A percentile compares a stretch with the other conserved stretches of the same genome.
phyloP scores from a whole-genome alignment of 805 yeast genomes.

The Suhomyces vadensis region DNA sequence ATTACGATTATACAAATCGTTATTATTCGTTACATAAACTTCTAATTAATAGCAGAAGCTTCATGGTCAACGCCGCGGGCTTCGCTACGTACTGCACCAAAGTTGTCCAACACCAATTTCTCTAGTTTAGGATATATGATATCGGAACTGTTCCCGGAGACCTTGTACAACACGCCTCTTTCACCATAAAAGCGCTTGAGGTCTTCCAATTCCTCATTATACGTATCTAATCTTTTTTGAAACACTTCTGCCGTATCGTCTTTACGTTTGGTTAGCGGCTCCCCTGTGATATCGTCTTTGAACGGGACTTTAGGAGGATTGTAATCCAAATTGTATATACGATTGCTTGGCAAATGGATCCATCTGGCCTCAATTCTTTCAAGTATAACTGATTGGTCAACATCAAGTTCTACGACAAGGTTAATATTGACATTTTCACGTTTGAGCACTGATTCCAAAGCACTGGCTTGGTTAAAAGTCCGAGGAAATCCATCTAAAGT shows the following conservation, averaged over 20 bases:
- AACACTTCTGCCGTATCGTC: slow-evolving; percentile 83
- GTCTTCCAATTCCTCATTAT: slow-evolving; percentile 60
- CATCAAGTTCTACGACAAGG: slow-evolving; percentile 81
- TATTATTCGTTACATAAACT: too few species aligned
- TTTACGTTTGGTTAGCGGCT: slow-evolving; percentile 71
- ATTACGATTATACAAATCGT: too few species aligned
- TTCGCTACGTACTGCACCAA: background rate
- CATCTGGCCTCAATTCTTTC: slow-evolving; percentile 82
- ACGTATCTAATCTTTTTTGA: slow-evolving; percentile 62
- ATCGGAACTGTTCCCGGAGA: slow-evolving; percentile 81
- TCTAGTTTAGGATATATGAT: slow-evolving; percentile 73
- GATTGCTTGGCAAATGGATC: slow-evolving; percentile 82
- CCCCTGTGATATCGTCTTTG: slow-evolving; percentile 87
- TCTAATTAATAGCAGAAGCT: background rate
- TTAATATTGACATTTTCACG: slow-evolving; percentile 50
- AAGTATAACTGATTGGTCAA: slow-evolving; percentile 80
- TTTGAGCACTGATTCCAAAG: slow-evolving; percentile 48
- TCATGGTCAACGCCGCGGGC: background rate
- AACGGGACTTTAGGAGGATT: slow-evolving; percentile 87
- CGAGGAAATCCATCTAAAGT: slow-evolving; percentile 92
- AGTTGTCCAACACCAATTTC: slow-evolving; percentile 24
- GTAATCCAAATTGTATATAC: slow-evolving; percentile 82
- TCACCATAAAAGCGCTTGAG: slow-evolving; percentile 60
- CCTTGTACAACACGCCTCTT: slow-evolving; percentile 47
- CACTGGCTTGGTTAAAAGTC: slow-evolving; percentile 68